A percentile compares a stretch with the other conserved stretches of the same genome.
phyloP scores from a whole-genome alignment of 257 asterid species.

The Nicotiana tabacum region DNA sequence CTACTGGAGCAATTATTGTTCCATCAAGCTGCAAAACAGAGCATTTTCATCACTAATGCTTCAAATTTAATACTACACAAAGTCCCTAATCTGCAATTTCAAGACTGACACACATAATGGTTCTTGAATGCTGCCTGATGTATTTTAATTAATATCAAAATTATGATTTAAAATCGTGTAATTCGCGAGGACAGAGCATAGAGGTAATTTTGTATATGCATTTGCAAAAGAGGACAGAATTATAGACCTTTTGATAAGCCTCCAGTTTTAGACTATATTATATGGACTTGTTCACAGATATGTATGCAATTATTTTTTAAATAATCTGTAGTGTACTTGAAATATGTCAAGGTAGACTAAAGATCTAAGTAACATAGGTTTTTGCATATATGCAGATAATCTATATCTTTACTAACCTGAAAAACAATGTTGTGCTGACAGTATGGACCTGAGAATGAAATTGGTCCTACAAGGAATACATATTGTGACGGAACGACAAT shows the following conservation, averaged over 20 bases:
- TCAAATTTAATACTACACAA: neutral
- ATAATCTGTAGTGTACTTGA: neutral
- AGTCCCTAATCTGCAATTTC: neutral
- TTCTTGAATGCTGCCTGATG: neutral
- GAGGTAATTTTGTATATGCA: neutral
- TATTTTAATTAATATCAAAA: neutral
- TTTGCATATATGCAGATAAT: neutral
- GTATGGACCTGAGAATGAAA: slow-evolving; percentile 88
- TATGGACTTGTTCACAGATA: neutral
- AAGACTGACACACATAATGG: neutral
- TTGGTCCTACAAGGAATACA: slow-evolving; percentile 75
- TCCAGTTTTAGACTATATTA: neutral
- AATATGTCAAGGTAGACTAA: neutral
- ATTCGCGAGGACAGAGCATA: neutral
- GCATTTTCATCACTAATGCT: neutral
- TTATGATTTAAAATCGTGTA: neutral
- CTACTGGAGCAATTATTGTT: slow-evolving; percentile 70
- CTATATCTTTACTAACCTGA: slow-evolving; percentile 48
- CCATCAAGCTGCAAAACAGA: slow-evolving; percentile 73
- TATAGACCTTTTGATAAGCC: neutral
- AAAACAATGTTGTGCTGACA: slow-evolving; percentile 82
- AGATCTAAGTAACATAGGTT: neutral
- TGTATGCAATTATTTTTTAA: neutral
- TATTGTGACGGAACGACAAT: slow-evolving; percentile 55
- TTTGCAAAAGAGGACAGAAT: neutral